Base-by-base conservation (phyloP, 495 filamentous ascomycete genomes). In the Parmelia sp. region DNA sequence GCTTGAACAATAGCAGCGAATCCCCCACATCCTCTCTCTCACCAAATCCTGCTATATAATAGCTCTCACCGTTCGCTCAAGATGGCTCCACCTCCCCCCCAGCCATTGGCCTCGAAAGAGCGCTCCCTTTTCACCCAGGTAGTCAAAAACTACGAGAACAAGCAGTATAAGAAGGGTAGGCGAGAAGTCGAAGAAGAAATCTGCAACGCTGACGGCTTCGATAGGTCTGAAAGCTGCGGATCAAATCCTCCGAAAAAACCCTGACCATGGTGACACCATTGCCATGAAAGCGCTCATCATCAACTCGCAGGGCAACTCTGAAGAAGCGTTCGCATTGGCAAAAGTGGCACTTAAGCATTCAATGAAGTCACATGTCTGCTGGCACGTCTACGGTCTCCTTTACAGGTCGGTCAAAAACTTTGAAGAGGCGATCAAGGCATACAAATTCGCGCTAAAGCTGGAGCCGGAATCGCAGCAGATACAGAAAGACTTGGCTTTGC, bases 221-320 rank as follows among this genome's bases (percentile, higher is more conserved):
- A 68, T 64, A 90, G 91, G 90, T 75, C 82, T 97, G 72, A 96
- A 96, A 77, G 85, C 89, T 39, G 91, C 92, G 66, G 90, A 98
- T 71, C 92, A 96, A 78, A 92, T 99, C 71, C 85, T 99, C 60
- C 85, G 86, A 70, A 96, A 94, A 74, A 87, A 90, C 75, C 92
- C 93, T 57, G 92, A 92, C 67, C 94, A 99, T 87, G 94, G 91
- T 68, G 94, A 99, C 76, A 99, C 94, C 19, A 87, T 94, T 77
- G 96, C 94, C 40, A 97, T 99, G 94, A 97, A 97, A 79, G 95
- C 92, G 59, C 82, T 99, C 47, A 96, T 97, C 66, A 89, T 96
- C 77, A 97, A 96, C 74, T 86, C 88, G 47, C 85, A 90, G 73
- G 91, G 92, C 63, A 90, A 95, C 77, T 83, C 86, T 25, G 89